Percentiles rank a stretch among this genome's conserved stretches.
phyloP scores from a whole-genome alignment of 345 rosid species.

The Alliaria petiolata region DNA sequence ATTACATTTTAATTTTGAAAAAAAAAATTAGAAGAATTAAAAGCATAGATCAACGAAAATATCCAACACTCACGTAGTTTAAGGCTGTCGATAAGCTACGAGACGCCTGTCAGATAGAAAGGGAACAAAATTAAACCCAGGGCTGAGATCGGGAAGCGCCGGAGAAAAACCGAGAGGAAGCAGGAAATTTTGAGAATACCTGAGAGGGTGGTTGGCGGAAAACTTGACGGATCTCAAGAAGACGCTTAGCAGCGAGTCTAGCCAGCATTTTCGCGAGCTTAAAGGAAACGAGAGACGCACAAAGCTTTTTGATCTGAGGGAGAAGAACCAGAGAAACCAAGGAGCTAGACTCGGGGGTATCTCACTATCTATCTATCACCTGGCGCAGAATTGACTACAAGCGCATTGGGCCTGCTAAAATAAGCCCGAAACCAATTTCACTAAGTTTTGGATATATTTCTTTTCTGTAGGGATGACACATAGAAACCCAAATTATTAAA shows the following conservation, averaged over 20 bases:
- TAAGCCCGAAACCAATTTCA: background rate
- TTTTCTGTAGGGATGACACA: too few relatives aligned
- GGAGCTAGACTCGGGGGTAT: background rate
- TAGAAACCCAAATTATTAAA: too few relatives aligned
- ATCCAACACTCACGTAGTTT: slow-evolving; percentile 65
- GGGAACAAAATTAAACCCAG: background rate
- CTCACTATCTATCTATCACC: slow-evolving; percentile 7
- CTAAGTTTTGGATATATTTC: too few relatives aligned
- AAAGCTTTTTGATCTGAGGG: slow-evolving; percentile 22
- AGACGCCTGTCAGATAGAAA: slow-evolving; percentile 33
- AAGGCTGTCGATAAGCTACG: slow-evolving; percentile 87
- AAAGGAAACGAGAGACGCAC: slow-evolving; percentile 12
- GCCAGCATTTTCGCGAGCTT: slow-evolving; percentile 59
- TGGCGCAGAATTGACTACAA: slow-evolving; percentile 6
- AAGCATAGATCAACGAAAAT: background rate
- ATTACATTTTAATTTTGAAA: background rate
- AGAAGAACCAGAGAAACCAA: background rate
- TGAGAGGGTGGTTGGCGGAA: slow-evolving; percentile 55
- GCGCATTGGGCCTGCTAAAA: background rate
- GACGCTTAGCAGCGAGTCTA: slow-evolving; percentile 69
- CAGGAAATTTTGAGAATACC: slow-evolving; percentile 29
- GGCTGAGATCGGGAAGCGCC: slow-evolving; percentile 23
- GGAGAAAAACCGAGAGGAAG: background rate
- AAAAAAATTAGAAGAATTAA: background rate
- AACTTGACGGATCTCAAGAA: slow-evolving; percentile 79